These are phyloP conservation scores for Solanum ossicruentum DNA, from an alignment of 257 asterid genomes.

Conservation along the genomic window DNA sequence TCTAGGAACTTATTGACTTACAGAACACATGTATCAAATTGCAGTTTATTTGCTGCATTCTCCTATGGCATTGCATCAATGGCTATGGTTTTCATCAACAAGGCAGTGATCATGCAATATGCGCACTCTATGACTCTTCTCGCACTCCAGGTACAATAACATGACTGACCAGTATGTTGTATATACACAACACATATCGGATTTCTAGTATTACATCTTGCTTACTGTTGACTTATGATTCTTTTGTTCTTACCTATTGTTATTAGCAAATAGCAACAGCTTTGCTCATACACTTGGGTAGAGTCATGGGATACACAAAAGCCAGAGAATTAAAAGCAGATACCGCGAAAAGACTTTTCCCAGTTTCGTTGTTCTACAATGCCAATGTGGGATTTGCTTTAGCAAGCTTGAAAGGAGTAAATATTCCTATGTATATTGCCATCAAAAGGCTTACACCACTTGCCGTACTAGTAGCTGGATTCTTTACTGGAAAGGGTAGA, in stretches of 20 bases:
- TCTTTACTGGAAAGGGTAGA: slow-evolving; percentile 73
- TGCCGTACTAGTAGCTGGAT: slow-evolving; percentile 87
- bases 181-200: neutral
- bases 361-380: slow-evolving; percentile 88
- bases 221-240: slow-evolving; percentile 16
- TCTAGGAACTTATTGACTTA: neutral
- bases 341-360: slow-evolving; percentile 67
- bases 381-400: slow-evolving; percentile 97
- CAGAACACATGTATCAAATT: slow-evolving; percentile 1
- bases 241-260: slow-evolving; percentile 4
- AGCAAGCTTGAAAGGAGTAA: slow-evolving; percentile 96
- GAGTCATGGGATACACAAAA: slow-evolving; percentile 67
- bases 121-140: slow-evolving; percentile 83
- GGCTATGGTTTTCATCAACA: slow-evolving; percentile 97
- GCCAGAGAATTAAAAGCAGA: slow-evolving; percentile 53
- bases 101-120: slow-evolving; percentile 91
- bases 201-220: neutral
- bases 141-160: slow-evolving; percentile 56
- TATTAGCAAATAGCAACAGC: slow-evolving; percentile 84
- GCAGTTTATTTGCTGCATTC: slow-evolving; percentile 63
- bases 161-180: neutral
- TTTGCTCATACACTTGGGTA: slow-evolving; percentile 72
- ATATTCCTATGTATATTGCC: slow-evolving; percentile 98
- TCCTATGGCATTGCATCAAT: slow-evolving; percentile 84
- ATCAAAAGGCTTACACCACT: slow-evolving; percentile 97